phyloP scores from a whole-genome alignment of 495 filamentous ascomycete species.

The Penicillium verhagenii region DNA sequence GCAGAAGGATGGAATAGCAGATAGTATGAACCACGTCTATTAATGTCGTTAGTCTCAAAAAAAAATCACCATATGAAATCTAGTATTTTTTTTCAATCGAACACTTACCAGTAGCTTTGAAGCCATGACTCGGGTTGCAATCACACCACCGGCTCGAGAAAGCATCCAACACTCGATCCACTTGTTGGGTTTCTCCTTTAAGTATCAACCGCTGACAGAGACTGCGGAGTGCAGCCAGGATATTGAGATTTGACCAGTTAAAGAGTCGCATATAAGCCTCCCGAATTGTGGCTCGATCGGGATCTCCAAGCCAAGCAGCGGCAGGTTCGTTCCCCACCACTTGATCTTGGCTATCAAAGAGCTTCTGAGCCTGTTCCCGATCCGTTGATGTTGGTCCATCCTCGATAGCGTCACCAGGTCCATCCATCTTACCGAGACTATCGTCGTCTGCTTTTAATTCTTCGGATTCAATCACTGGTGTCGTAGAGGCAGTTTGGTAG shows the following conservation, averaged over 20 bases:
- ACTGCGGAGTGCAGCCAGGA: conserved; percentile 73
- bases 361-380: conserved; percentile 69
- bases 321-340: conserved; percentile 73
- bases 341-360: conserved; percentile 84
- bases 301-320: conserved; percentile 84
- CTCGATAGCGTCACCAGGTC: conserved; percentile 23
- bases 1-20: conserved; percentile 88
- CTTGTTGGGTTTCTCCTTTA: conserved; percentile 92
- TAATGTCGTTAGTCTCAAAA: conserved; percentile 12
- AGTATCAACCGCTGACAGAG: conserved; percentile 82
- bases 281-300: conserved; percentile 62
- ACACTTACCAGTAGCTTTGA: conserved; percentile 81
- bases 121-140: conserved; percentile 92
- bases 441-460: conserved; percentile 23
- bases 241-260: conserved; percentile 79
- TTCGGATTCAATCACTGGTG: conserved; percentile 34
- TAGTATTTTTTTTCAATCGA: no score
- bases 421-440: conserved; percentile 19
- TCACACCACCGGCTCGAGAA: conserved; percentile 89
- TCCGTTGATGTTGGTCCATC: conserved; percentile 55
- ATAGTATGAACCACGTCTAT: conserved; percentile 95
- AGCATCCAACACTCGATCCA: conserved; percentile 87
- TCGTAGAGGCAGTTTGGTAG: conserved; percentile 50
- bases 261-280: conserved; percentile 91
- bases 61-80: not conserved